phyloP scores from a whole-genome alignment of 208 protist species.

The Trypanosomatidae sp. region DNA sequence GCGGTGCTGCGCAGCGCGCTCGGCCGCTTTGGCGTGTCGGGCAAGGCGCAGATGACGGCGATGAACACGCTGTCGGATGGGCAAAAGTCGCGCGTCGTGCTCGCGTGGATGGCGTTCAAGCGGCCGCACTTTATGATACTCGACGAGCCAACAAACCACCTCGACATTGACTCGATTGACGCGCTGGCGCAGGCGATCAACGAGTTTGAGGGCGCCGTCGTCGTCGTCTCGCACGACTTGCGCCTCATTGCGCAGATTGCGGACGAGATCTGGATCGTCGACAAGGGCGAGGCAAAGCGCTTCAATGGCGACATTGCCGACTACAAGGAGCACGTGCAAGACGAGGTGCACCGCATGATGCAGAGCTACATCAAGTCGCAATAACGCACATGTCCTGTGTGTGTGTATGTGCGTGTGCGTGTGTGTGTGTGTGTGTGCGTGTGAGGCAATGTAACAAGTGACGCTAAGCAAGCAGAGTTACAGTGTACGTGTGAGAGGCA shows the following conservation, averaged over 20 bases:
- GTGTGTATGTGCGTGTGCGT: no score
- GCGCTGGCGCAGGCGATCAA: constrained; percentile 90
- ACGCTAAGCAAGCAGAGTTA: no score
- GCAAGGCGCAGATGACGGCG: constrained; percentile 79
- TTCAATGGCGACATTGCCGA: constrained; percentile 87
- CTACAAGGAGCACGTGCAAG: constrained; percentile 89
- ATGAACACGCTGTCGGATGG: constrained; percentile 94
- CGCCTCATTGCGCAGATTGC: constrained; percentile 92
- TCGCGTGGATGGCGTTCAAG: constrained; percentile 89
- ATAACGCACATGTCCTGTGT: no score
- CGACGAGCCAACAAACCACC: constrained; percentile 97
- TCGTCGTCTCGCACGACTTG: constrained; percentile 95
- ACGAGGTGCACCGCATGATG: constrained; percentile 75
- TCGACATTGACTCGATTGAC: constrained; percentile 96
- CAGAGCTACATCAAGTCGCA: constrained; percentile 37
- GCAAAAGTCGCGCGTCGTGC: constrained; percentile 95
- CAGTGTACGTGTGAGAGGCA: no score
- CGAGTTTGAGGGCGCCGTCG: constrained; percentile 88
- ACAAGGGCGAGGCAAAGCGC: constrained; percentile 70
- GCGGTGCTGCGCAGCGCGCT: constrained; percentile 88
- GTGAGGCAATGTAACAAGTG: no score
- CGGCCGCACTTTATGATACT: constrained; percentile 95
- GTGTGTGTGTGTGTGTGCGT: no score
- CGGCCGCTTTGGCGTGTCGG: constrained; percentile 89
- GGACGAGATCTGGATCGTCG: constrained; percentile 95